Evolutionary conservation across 2,329 filamentous ascomycete genomes (phyloP).

Genomic region (Curvularia sp.): DNA sequence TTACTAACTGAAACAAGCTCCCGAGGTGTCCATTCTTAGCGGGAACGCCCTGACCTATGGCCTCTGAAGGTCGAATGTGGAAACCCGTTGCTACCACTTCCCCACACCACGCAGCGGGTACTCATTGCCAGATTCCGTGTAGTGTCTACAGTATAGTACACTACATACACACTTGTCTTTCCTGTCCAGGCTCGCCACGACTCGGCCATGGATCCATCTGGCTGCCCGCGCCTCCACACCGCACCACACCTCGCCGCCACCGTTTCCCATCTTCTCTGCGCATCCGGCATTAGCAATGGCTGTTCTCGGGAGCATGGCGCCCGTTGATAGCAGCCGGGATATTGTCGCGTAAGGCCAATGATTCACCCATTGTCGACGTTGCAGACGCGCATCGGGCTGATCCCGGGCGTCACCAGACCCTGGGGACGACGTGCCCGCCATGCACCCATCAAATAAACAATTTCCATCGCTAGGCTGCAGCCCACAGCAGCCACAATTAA

Average conservation of each 20-base stretch:
- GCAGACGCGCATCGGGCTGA: constrained; percentile 28
- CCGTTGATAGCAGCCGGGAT: constrained; percentile 21
- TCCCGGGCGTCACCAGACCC: constrained; percentile 39
- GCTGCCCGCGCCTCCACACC: no score
- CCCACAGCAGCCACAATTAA: constrained; percentile 38
- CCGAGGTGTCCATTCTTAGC: constrained; percentile 21
- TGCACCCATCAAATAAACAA: constrained; percentile 28
- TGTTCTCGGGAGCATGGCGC: not conserved
- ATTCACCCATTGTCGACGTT: constrained; percentile 28
- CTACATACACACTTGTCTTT: not conserved
- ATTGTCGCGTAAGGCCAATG: constrained; percentile 31
- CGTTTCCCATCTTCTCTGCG: no score
- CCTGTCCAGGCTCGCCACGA: not conserved
- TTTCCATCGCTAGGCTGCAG: constrained; percentile 27
- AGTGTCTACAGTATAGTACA: not conserved
- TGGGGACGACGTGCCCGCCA: constrained; percentile 28
- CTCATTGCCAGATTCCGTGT: not conserved
- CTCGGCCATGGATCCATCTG: not conserved
- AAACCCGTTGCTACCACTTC: constrained; percentile 8
- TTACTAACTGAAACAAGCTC: constrained; percentile 34
- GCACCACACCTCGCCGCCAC: no score
- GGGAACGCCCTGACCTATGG: constrained; percentile 11
- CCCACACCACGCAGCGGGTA: constrained; percentile 9
- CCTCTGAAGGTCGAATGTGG: constrained; percentile 8
- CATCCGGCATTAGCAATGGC: not conserved